Conservation (phyloP, 1,284 basidiomycete species). For the Mixia osmundae region DNA sequence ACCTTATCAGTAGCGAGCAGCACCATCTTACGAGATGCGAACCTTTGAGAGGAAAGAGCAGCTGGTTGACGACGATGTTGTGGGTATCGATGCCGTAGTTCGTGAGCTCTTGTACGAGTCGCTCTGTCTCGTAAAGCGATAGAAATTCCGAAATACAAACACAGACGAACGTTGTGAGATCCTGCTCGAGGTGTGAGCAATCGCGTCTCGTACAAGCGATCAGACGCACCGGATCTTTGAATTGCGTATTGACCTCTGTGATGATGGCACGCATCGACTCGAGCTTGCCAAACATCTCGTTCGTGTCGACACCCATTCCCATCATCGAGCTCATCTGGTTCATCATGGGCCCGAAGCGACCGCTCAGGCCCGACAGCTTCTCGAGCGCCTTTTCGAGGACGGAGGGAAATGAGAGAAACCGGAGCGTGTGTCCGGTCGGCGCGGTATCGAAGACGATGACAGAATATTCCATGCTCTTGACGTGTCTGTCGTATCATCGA, state of each 20-base stretch:
- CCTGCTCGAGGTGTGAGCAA: constrained; percentile 27
- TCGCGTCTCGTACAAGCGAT: not conserved
- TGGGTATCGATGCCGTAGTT: constrained; percentile 96
- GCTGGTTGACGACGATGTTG: constrained; percentile 93
- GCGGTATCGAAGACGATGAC: constrained; percentile 99
- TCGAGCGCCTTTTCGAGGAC: constrained; percentile 93
- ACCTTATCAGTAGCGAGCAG: not conserved
- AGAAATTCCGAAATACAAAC: constrained; percentile 93
- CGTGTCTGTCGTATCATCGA: constrained; percentile 37
- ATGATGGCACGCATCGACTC: constrained; percentile 93
- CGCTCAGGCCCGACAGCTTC: constrained; percentile 74
- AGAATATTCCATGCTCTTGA: constrained; percentile 99
- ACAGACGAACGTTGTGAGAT: constrained; percentile 81
- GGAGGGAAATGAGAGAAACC: constrained; percentile 92
- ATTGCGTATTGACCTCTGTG: constrained; percentile 96
- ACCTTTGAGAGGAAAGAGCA: constrained; percentile 80
- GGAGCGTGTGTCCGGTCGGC: constrained; percentile 90
- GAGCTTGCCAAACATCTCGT: constrained; percentile 60
- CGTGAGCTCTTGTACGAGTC: constrained; percentile 85
- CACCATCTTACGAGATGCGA: constrained; percentile 2
- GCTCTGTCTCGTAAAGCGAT: constrained; percentile 93
- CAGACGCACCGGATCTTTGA: constrained; percentile 74
- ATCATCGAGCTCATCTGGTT: constrained; percentile 73
- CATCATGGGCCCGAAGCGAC: constrained; percentile 91
- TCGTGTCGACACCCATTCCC: constrained; percentile 60